A percentile compares a stretch with the other conserved stretches of the same genome.
phyloP scores from a whole-genome alignment of 2,329 filamentous ascomycete genomes.

The Venturia carpophila region DNA sequence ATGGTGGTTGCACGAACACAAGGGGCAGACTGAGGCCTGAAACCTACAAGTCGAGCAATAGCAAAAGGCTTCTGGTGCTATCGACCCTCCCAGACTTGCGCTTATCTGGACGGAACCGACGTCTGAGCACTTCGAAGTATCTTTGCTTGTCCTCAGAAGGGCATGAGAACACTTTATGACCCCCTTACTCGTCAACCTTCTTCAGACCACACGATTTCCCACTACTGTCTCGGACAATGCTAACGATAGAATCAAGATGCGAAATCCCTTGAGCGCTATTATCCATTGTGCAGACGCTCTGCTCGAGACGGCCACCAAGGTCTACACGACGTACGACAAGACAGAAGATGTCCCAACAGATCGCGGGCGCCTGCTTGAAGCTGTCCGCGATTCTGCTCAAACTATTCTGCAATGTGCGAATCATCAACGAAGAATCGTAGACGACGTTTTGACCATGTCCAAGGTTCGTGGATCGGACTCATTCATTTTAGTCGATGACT shows the following conservation, averaged over 20 bases:
- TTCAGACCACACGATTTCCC: not conserved
- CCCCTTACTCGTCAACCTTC: not conserved
- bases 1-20: no score
- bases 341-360: not conserved
- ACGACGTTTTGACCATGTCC: slow-evolving; percentile 22
- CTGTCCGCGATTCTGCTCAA: slow-evolving; percentile 18
- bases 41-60: no score
- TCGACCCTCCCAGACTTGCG: no score
- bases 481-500: not conserved
- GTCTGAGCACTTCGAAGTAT: no score
- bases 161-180: no score
- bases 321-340: not conserved
- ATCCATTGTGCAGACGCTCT: slow-evolving; percentile 18
- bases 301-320: not conserved
- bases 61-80: no score
- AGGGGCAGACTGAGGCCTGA: not conserved
- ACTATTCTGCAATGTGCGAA: slow-evolving; percentile 38
- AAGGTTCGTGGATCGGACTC: not conserved
- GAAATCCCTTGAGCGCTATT: slow-evolving; percentile 21
- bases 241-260: slow-evolving; percentile 15
- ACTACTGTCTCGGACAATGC: not conserved
- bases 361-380: not conserved
- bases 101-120: no score
- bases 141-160: no score
- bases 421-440: slow-evolving; percentile 42